A percentile compares a stretch with the other conserved stretches of the same genome.
These are phyloP conservation scores for Kregervanrija delftensis DNA, from an alignment of 805 yeast genomes.

Conservation along the genomic window DNA sequence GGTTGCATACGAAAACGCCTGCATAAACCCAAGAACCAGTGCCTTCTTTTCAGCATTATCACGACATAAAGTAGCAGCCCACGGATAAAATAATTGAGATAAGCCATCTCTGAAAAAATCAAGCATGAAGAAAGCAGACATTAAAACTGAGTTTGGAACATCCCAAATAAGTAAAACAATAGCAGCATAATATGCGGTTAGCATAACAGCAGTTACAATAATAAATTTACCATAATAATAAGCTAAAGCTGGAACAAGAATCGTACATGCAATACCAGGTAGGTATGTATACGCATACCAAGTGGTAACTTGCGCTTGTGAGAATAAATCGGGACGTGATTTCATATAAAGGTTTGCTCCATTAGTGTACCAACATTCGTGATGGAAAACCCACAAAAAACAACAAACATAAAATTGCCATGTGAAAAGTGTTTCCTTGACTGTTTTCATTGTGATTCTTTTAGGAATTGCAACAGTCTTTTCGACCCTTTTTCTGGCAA, in stretches of 20 bases:
- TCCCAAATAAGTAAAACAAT: constrained; percentile 12
- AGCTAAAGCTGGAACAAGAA: constrained; percentile 32
- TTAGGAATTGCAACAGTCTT: constrained; percentile 29
- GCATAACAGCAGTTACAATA: constrained; percentile 3
- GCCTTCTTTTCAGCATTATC: constrained; percentile 19
- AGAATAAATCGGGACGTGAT: constrained; percentile 9
- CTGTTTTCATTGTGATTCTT: constrained; percentile 32
- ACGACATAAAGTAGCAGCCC: constrained; percentile 16
- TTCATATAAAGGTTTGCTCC: constrained; percentile 22
- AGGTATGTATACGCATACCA: constrained; percentile 12
- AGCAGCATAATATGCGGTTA: constrained; percentile 8
- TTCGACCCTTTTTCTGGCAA: constrained; percentile 41
- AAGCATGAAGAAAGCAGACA: constrained; percentile 40
- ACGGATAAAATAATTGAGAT: constrained; percentile 14
- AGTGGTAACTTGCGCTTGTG: constrained; percentile 11
- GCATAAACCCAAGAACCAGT: constrained; percentile 12
- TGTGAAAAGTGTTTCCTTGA: constrained; percentile 37
- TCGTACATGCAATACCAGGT: constrained; percentile 14
- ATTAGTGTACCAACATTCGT: constrained; percentile 29
- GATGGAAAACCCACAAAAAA: constrained; percentile 19
- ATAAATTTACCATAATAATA: constrained; percentile 27
- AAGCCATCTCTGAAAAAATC: constrained; percentile 11
- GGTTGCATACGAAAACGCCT: constrained; percentile 13
- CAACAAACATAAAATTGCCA: constrained; percentile 31
- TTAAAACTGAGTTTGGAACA: constrained; percentile 6